phyloP scores from a whole-genome alignment of 1,139 yeast species.

The Blastobotrys illinoisensis region DNA sequence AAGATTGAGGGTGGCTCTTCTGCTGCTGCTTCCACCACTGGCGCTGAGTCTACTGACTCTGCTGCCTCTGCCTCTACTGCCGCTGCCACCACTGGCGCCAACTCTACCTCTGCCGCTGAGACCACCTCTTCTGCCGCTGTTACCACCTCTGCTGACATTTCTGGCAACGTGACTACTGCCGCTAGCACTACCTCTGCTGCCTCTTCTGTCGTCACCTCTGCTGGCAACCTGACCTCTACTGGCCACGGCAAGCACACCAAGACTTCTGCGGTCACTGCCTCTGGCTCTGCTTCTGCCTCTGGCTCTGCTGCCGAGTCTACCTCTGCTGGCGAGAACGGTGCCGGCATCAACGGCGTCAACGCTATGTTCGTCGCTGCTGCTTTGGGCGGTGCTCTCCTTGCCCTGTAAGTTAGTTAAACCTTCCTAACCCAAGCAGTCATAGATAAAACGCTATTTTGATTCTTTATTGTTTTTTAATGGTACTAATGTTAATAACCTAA shows the following conservation, averaged over 20 bases:
- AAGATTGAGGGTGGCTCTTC: slow-evolving; percentile 22
- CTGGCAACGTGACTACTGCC: slow-evolving; percentile 7
- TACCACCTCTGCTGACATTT: slow-evolving; percentile 4
- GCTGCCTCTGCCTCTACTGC: slow-evolving; percentile 12
- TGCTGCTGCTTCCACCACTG: slow-evolving; percentile 17
- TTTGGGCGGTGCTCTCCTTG: slow-evolving; percentile 22
- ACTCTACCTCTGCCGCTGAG: slow-evolving; percentile 10
- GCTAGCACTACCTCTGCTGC: slow-evolving; percentile 9
- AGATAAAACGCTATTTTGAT: background rate
- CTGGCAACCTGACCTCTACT: slow-evolving; percentile 11
- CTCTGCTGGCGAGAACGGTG: slow-evolving; percentile 13
- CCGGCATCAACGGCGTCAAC: slow-evolving; percentile 17
- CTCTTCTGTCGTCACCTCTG: slow-evolving; percentile 8
- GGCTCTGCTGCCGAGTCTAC: slow-evolving; percentile 13
- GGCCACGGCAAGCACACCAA: slow-evolving; percentile 8
- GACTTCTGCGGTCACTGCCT: slow-evolving; percentile 12
- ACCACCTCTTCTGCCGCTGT: slow-evolving; percentile 12
- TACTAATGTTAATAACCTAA: background rate
- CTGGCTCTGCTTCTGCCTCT: slow-evolving; percentile 13
- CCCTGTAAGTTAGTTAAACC: slow-evolving; percentile 16
- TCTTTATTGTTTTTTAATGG: slow-evolving; percentile 1
- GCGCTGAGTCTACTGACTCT: slow-evolving; percentile 15
- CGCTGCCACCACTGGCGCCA: slow-evolving; percentile 12
- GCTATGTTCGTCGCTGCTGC: slow-evolving; percentile 22
- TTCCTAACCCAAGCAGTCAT: background rate